A percentile compares a stretch with the other conserved stretches of the same genome.
These are phyloP conservation scores for Tylopilus rubrobrunneus DNA, from an alignment of 768 basidiomycete genomes.

Conservation along the genomic window DNA sequence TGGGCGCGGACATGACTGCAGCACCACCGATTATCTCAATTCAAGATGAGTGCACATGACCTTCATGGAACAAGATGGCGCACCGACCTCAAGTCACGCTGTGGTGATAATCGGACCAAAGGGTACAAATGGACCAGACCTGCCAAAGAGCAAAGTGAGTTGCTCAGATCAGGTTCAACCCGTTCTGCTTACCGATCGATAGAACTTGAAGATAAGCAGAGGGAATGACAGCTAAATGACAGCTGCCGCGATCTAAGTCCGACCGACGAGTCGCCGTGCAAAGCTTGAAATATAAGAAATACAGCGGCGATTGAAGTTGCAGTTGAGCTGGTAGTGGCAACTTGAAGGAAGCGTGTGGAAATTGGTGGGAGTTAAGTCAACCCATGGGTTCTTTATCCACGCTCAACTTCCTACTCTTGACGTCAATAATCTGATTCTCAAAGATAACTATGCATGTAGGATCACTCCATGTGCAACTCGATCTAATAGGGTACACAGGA, in stretches of 20 bases:
- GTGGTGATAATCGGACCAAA: neutral
- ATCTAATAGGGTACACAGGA: no score
- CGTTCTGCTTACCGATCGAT: neutral
- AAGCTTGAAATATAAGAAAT: no score
- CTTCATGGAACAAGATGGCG: neutral
- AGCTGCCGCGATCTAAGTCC: neutral
- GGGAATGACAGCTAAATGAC: neutral
- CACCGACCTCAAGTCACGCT: neutral
- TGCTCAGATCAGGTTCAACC: neutral
- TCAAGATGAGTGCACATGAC: neutral
- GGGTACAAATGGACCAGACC: neutral
- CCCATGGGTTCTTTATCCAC: no score
- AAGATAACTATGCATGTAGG: no score
- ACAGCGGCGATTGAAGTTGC: no score
- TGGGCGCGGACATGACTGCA: constrained; percentile 8
- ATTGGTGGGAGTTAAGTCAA: no score
- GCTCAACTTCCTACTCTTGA: no score
- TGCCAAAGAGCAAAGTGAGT: neutral
- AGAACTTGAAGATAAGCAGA: neutral
- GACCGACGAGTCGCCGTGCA: no score
- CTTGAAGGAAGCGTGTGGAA: no score
- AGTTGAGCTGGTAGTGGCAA: no score
- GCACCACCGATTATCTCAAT: neutral
- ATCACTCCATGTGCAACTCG: no score
- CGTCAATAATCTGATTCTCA: no score